phyloP scores from a whole-genome alignment of 305 asterid genomes.

The Caryopteris hybrid region DNA sequence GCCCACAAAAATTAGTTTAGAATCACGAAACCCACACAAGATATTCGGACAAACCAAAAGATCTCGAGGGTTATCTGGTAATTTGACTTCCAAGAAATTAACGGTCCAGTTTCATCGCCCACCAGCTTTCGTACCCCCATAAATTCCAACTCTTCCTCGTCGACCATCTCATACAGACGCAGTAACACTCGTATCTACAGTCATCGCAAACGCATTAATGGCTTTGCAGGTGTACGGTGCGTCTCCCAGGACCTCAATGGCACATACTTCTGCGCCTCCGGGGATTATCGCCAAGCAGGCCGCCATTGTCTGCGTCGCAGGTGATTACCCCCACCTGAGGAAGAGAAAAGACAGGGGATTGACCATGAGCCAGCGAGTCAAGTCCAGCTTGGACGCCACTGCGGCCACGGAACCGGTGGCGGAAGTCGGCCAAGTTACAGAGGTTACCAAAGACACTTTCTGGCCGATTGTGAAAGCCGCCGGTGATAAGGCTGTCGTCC shows the following conservation, averaged over 20 bases:
- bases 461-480: conserved; percentile 96
- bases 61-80: conserved; percentile 29
- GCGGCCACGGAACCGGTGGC: conserved; percentile 31
- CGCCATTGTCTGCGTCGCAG: conserved; percentile 38
- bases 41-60: conserved; percentile 26
- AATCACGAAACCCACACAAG: conserved; percentile 22
- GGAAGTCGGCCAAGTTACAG: conserved; percentile 72
- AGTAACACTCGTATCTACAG: background rate
- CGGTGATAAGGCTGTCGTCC: conserved; percentile 72
- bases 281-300: conserved; percentile 36
- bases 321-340: conserved; percentile 37
- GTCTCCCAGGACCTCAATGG: conserved; percentile 41
- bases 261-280: conserved; percentile 25
- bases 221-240: conserved; percentile 69
- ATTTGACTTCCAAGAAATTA: conserved; percentile 3
- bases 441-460: conserved; percentile 65
- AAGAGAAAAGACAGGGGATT: conserved; percentile 28
- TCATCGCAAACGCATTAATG: conserved; percentile 28
- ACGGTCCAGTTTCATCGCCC: conserved; percentile 30
- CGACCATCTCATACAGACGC: background rate
- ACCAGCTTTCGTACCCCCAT: background rate
- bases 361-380: conserved; percentile 33
- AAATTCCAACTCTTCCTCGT: conserved; percentile 15
- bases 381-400: conserved; percentile 51
- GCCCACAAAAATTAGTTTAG: conserved; percentile 13